Base-by-base conservation (phyloP, 192 early-diverging fungal species). In the Coemansia sp. region DNA sequence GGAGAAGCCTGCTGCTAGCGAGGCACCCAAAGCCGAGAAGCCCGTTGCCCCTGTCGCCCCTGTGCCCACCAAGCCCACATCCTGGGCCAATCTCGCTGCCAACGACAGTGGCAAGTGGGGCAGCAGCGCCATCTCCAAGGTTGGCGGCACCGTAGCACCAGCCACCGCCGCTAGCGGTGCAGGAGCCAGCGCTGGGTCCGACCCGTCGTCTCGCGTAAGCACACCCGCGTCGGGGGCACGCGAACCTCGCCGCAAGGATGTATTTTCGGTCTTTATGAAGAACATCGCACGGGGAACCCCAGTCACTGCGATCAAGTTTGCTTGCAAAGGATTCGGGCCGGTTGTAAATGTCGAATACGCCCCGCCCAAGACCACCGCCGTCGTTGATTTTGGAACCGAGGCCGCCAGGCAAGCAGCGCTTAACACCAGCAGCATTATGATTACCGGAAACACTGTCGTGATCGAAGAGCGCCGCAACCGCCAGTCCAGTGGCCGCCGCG, bases 71-170 rank as follows among this genome's bases (percentile, higher is more conserved):
- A 87, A 90, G 74, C 90, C 88, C 54, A 89, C 87, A 53, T 87
- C 92, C 35, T 95, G 94, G 94, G 92, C 94, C 9, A 85, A 77
- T 63, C 74, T 94, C 15, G 91, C 89, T 2, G 89, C 90, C 46
- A 83, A 68, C 31, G 77, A 88, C 70, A 63, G 64, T 32, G 71
- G 61, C 35, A 84, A 83, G 63, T 91, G 89, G 89, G 81, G 83
- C 62, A 69, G 62, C 63, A 79, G 32, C 53, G n/a, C 83, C 24
- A 79, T 84, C 19, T 66, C 85, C 53, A 73, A 84, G 51, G 79
- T 82, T 59, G 87, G 84, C 41, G 87, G 82, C 32, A 75, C 79
- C 10, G 85, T 86, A 20, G 74, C 87, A 39, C 72, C 84, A 22
- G 68, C 85, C 19, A 22, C 77, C 49, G 8, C 65, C 42, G 62